phyloP scores from a whole-genome alignment of 2,329 filamentous ascomycete species.

The Elsinoe perseae region DNA sequence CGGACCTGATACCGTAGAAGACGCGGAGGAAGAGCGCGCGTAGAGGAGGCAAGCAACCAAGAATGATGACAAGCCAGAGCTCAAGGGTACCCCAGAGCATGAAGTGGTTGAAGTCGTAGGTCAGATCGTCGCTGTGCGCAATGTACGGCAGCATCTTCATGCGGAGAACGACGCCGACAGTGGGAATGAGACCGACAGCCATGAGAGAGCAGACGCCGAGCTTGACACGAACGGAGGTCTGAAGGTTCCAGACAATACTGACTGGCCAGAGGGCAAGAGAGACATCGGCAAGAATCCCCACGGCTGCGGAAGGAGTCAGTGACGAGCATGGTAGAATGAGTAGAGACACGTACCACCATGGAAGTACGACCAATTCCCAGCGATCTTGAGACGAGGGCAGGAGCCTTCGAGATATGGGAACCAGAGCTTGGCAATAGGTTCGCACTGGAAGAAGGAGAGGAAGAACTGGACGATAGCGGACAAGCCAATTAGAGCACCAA shows the following conservation, averaged over 20 bases:
- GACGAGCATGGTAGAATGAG: not conserved
- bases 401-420: not conserved
- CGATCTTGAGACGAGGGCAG: slow-evolving; percentile 6
- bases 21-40: slow-evolving; percentile 13
- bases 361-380: not conserved
- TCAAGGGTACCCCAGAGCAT: slow-evolving; percentile 7
- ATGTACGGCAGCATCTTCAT: not conserved
- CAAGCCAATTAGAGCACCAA: not conserved
- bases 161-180: slow-evolving; percentile 1
- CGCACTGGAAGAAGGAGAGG: not conserved
- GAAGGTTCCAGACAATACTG: slow-evolving; percentile 8
- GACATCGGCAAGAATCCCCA: not conserved
- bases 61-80: slow-evolving; percentile 15
- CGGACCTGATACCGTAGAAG: slow-evolving; percentile 6
- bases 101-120: slow-evolving; percentile 6
- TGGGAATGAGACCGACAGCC: slow-evolving; percentile 5
- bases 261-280: slow-evolving; percentile 10
- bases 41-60: slow-evolving; percentile 12
- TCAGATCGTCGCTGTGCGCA: not conserved
- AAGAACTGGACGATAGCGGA: slow-evolving; percentile 2
- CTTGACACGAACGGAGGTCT: slow-evolving; percentile 1
- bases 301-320: not conserved
- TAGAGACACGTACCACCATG: slow-evolving; percentile 2
- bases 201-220: slow-evolving; percentile 12
- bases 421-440: slow-evolving; percentile 2